These are phyloP conservation scores for Theileria sp. DNA, from an alignment of 169 alveolate genomes.

Conservation along the genomic window DNA sequence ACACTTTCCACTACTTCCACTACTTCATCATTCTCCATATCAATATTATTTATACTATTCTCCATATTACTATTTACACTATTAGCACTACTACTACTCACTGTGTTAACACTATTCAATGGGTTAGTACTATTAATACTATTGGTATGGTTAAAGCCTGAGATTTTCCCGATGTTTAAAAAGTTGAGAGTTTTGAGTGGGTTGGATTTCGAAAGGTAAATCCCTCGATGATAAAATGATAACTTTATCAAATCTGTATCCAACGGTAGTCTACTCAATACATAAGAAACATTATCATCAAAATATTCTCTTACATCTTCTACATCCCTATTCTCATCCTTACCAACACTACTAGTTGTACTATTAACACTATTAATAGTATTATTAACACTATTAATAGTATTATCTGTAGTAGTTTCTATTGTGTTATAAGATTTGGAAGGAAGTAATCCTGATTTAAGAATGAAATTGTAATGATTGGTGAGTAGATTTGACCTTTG, in stretches of 20 bases:
- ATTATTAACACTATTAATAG: too few relatives aligned
- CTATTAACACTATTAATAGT: too few relatives aligned
- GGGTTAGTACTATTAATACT: background rate
- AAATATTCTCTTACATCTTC: background rate
- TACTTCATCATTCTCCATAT: background rate
- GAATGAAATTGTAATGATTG: slow-evolving; percentile 32
- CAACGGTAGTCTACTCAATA: slow-evolving; percentile 47
- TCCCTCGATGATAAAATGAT: slow-evolving; percentile 42
- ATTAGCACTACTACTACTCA: too few relatives aligned
- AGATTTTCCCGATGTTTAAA: background rate
- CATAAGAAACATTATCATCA: slow-evolving; percentile 40
- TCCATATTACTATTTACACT: background rate
- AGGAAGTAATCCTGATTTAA: slow-evolving; percentile 33
- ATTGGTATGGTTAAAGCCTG: background rate
- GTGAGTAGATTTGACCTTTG: background rate
- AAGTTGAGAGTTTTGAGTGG: slow-evolving; percentile 6
- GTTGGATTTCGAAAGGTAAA: slow-evolving; percentile 17
- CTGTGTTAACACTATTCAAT: background rate
- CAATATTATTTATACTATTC: background rate
- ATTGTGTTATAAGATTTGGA: background rate
- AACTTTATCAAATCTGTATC: slow-evolving; percentile 25
- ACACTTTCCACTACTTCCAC: too few relatives aligned
- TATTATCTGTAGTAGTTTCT: background rate
- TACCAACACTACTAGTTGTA: too few relatives aligned
- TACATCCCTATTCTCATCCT: background rate